These are phyloP conservation scores for Moniliophthora roreri DNA, from an alignment of 1,284 basidiomycete genomes.

Conservation along the genomic window DNA sequence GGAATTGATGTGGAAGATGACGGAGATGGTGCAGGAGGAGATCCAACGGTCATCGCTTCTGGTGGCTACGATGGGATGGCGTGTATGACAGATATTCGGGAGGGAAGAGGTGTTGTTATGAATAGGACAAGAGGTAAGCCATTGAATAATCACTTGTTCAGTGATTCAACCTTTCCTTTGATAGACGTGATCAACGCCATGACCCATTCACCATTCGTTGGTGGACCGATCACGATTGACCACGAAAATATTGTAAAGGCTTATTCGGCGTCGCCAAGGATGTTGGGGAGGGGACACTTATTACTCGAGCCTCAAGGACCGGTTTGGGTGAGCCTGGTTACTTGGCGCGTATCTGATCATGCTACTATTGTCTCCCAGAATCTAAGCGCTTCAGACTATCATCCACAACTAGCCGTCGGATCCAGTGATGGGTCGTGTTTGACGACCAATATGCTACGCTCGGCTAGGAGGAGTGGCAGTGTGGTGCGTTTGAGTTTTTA, in stretches of 20 bases:
- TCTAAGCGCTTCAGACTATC: constrained; percentile 77
- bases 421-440: constrained; percentile 79
- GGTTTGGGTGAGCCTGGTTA: constrained; percentile 62
- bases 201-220: constrained; percentile 62
- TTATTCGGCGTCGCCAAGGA: constrained; percentile 67
- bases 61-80: constrained; percentile 79
- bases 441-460: constrained; percentile 70
- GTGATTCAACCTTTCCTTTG: background rate
- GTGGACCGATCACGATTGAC: constrained; percentile 71
- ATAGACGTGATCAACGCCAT: constrained; percentile 71
- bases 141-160: too few relatives aligned
- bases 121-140: constrained; percentile 71
- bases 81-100: constrained; percentile 72
- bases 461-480: constrained; percentile 64
- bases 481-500: constrained; percentile 69
- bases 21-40: constrained; percentile 25
- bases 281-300: constrained; percentile 73
- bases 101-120: constrained; percentile 60
- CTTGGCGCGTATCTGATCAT: background rate
- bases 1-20: background rate
- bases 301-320: constrained; percentile 75
- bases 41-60: constrained; percentile 73
- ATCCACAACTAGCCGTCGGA: constrained; percentile 80
- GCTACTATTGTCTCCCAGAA: constrained; percentile 43
- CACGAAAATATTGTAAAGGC: constrained; percentile 77